Percentiles rank a stretch among this genome's conserved stretches.
Conservation (phyloP, 1,139 yeast species). For the Debaryomyces nepalensis region DNA sequence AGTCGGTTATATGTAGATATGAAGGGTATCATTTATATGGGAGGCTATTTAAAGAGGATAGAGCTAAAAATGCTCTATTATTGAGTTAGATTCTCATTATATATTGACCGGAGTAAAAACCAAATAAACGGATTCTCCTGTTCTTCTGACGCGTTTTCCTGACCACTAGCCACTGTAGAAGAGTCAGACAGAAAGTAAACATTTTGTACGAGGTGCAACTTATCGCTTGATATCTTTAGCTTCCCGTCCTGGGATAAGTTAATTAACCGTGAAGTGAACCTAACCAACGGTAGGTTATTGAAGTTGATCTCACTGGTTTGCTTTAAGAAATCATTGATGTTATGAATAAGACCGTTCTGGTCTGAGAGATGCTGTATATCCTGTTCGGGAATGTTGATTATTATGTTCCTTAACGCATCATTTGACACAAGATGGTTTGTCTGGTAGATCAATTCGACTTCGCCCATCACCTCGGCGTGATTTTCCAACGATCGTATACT, state of each 20-base stretch:
- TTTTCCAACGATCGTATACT: constrained; percentile 3
- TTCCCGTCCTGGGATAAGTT: constrained; percentile 29
- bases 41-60: not conserved
- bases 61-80: not conserved
- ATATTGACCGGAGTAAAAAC: constrained; percentile 14
- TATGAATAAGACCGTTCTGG: constrained; percentile 13
- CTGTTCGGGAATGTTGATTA: constrained; percentile 28
- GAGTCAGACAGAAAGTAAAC: constrained; percentile 18
- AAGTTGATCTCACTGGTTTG: constrained; percentile 26
- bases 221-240: constrained; percentile 23
- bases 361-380: constrained; percentile 23
- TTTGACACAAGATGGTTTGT: constrained; percentile 9
- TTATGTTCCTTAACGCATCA: constrained; percentile 26
- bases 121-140: constrained; percentile 13
- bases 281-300: constrained; percentile 25
- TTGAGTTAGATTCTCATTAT: constrained; percentile 10
- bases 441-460: constrained; percentile 22
- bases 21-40: too few relatives aligned
- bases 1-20: not conserved
- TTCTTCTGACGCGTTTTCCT: constrained; percentile 14
- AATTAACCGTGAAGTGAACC: constrained; percentile 27
- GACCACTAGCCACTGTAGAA: constrained; percentile 18
- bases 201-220: constrained; percentile 14
- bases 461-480: constrained; percentile 17
- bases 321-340: constrained; percentile 22